Evolutionary conservation across 352 stramenopile genomes (phyloP).

Genomic region (Phytophthora pisi): DNA sequence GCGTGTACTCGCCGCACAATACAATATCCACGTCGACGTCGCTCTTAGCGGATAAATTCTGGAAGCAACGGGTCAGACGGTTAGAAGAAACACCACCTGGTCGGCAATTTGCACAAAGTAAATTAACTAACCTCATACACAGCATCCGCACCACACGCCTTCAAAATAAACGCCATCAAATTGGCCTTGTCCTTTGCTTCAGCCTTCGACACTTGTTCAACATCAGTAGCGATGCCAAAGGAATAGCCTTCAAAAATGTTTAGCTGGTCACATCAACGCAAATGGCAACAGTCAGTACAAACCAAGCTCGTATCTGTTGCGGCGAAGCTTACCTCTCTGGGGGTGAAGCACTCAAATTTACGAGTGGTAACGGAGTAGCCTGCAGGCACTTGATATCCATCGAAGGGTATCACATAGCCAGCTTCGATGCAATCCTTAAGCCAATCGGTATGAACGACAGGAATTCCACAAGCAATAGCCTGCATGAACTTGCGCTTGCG

Average conservation of each 20-base stretch:
- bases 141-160: conserved; percentile 58
- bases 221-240: conserved; percentile 72
- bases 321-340: conserved; percentile 34
- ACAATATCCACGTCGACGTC: conserved; percentile 61
- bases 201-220: conserved; percentile 30
- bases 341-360: conserved; percentile 65
- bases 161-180: conserved; percentile 65
- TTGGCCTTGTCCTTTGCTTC: conserved; percentile 51
- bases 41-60: conserved; percentile 58
- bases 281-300: conserved; percentile 12
- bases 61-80: background rate
- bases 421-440: conserved; percentile 66
- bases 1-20: conserved; percentile 71
- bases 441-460: conserved; percentile 84
- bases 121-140: conserved; percentile 55
- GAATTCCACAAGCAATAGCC: conserved; percentile 79
- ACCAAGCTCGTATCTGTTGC: background rate
- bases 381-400: conserved; percentile 73
- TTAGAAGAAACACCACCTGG: background rate
- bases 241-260: conserved; percentile 62
- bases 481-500: conserved; percentile 85
- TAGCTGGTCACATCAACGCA: conserved; percentile 40
- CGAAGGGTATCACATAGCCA: conserved; percentile 58
- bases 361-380: conserved; percentile 66
- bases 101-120: background rate